phyloP scores from a whole-genome alignment of 306 rosid species.

The Vigna mungo region DNA sequence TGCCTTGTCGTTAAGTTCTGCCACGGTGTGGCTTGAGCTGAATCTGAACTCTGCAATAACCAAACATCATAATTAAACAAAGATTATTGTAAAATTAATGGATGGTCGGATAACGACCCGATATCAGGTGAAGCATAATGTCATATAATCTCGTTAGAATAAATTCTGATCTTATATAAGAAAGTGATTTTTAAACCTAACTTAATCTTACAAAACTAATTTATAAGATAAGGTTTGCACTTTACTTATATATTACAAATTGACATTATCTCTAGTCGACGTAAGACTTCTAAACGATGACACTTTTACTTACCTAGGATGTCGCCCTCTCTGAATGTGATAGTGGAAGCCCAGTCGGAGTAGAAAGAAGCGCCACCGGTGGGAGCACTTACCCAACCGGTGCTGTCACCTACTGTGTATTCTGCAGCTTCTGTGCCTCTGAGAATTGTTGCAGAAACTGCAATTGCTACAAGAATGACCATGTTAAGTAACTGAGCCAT shows the following conservation, averaged over 20 bases:
- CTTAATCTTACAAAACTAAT: too few relatives aligned
- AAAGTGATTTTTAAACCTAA: too few relatives aligned
- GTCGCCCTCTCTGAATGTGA: conserved; percentile 43
- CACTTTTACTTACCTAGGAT: conserved; percentile 38
- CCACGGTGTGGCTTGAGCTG: conserved; percentile 26
- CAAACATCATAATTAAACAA: neutral
- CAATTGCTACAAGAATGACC: conserved; percentile 24
- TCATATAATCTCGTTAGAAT: too few relatives aligned
- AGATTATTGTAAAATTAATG: too few relatives aligned
- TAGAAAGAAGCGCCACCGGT: conserved; percentile 41
- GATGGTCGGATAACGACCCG: too few relatives aligned
- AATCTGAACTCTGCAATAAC: conserved; percentile 41
- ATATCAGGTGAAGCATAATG: too few relatives aligned
- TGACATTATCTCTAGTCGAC: too few relatives aligned
- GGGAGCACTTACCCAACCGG: conserved; percentile 48
- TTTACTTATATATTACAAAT: too few relatives aligned
- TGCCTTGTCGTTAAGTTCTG: conserved; percentile 11
- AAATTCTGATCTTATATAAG: too few relatives aligned
- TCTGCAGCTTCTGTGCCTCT: conserved; percentile 28
- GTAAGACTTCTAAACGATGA: neutral
- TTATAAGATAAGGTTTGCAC: too few relatives aligned
- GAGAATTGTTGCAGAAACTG: conserved; percentile 21
- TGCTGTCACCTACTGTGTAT: conserved; percentile 42
- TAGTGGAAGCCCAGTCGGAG: conserved; percentile 45
- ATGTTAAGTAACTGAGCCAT: conserved; percentile 41